Conservation (phyloP, 2,329 filamentous ascomycete species). For the Hypomyces rosellus region DNA sequence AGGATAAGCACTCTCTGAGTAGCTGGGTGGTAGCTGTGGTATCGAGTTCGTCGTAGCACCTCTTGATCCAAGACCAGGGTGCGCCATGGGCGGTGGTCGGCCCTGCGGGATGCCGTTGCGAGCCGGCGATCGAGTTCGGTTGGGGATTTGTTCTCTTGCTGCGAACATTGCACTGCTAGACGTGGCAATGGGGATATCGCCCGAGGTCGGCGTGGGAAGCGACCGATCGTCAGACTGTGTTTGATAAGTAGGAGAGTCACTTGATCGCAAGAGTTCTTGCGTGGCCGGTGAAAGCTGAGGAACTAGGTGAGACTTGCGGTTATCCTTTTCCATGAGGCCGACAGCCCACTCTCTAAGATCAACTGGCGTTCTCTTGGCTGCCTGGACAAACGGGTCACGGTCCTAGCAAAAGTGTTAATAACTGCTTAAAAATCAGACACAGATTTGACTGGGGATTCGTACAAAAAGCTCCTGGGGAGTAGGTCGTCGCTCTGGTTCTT, state of each 20-base stretch:
- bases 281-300: constrained; percentile 74
- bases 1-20: constrained; percentile 32
- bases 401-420: constrained; percentile 48
- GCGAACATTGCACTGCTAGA: constrained; percentile 46
- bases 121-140: constrained; percentile 46
- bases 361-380: constrained; percentile 92
- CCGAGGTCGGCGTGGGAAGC: constrained; percentile 59
- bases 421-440: constrained; percentile 8
- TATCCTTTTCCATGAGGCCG: constrained; percentile 87
- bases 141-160: constrained; percentile 43
- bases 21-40: constrained; percentile 37
- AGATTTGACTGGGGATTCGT: constrained; percentile 31
- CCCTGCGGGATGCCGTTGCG: constrained; percentile 41
- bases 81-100: constrained; percentile 34
- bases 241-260: constrained; percentile 50
- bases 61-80: constrained; percentile 49
- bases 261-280: constrained; percentile 64
- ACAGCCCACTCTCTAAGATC: constrained; percentile 91
- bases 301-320: constrained; percentile 87
- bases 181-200: constrained; percentile 59
- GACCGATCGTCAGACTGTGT: constrained; percentile 37
- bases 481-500: constrained; percentile 80
- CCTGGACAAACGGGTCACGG: constrained; percentile 88
- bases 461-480: constrained; percentile 92
- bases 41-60: constrained; percentile 47